Evolutionary conservation across 2,329 filamentous ascomycete species (phyloP).

Genomic region (Penicillium sp.): DNA sequence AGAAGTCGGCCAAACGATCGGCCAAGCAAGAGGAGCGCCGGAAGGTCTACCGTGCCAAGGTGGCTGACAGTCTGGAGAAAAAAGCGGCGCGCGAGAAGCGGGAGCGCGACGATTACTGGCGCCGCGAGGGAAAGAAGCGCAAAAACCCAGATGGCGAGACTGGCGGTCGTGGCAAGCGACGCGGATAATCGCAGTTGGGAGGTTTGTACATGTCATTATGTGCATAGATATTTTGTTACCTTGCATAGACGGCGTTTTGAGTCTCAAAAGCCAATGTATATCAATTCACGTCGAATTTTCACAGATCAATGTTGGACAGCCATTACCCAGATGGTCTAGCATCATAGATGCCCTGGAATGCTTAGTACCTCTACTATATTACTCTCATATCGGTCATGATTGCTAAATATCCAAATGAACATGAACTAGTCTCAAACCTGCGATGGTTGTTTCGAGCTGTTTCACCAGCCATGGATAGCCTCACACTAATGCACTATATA

Average conservation of each 20-base stretch:
- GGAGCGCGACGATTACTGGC: slow-evolving; percentile 92
- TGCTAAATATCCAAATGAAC: not conserved
- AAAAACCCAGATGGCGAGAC: slow-evolving; percentile 60
- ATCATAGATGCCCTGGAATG: not conserved
- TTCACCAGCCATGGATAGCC: slow-evolving; percentile 4
- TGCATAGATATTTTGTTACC: slow-evolving; percentile 15
- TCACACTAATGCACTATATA: not conserved
- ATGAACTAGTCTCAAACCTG: not conserved
- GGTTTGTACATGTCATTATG: slow-evolving; percentile 20
- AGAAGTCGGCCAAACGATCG: slow-evolving; percentile 81
- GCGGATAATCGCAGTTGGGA: slow-evolving; percentile 35
- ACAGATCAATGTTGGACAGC: not conserved
- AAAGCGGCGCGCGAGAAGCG: slow-evolving; percentile 83
- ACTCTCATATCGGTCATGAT: not conserved
- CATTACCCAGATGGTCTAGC: no score
- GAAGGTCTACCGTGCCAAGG: slow-evolving; percentile 78
- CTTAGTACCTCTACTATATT: not conserved
- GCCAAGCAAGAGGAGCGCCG: slow-evolving; percentile 88
- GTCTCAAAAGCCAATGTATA: slow-evolving; percentile 23
- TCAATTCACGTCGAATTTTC: slow-evolving; percentile 1
- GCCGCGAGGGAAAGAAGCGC: slow-evolving; percentile 82
- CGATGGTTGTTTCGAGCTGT: slow-evolving; percentile 2
- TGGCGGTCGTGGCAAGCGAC: slow-evolving; percentile 53
- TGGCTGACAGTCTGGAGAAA: slow-evolving; percentile 82
- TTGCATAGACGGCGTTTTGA: slow-evolving; percentile 32